phyloP scores from a whole-genome alignment of 352 stramenopile species.

The Globisporangium iwayamae region DNA sequence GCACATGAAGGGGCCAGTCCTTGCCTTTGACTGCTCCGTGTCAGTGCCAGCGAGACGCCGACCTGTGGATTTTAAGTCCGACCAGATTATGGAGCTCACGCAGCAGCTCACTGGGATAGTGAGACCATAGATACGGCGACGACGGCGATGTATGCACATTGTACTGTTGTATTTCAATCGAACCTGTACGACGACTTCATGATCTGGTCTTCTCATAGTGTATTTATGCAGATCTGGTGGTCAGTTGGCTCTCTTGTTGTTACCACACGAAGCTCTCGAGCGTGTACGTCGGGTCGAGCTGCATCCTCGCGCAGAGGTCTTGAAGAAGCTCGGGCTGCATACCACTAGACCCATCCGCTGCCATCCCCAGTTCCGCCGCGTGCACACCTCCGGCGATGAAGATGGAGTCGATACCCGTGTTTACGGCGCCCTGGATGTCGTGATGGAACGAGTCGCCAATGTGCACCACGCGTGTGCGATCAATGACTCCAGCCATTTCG shows the following conservation, averaged over 20 bases:
- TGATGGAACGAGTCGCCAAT: slow-evolving; percentile 70
- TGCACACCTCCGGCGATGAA: slow-evolving; percentile 64
- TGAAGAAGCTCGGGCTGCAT: slow-evolving; percentile 6
- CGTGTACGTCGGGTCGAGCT: slow-evolving; percentile 23
- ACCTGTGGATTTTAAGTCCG: slow-evolving; percentile 26
- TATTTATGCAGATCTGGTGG: background rate
- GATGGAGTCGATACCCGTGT: slow-evolving; percentile 47
- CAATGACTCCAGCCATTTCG: slow-evolving; percentile 23
- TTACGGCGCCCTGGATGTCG: slow-evolving; percentile 52
- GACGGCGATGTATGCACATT: background rate
- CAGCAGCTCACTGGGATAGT: slow-evolving; percentile 21
- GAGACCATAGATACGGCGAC: background rate
- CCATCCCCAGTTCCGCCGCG: slow-evolving; percentile 32
- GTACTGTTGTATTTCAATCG: background rate
- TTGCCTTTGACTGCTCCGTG: slow-evolving; percentile 32
- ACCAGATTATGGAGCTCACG: slow-evolving; percentile 25
- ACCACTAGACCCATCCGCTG: too few species aligned
- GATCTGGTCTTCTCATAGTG: background rate
- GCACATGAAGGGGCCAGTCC: slow-evolving; percentile 38
- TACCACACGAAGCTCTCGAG: slow-evolving; percentile 38
- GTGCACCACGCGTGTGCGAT: slow-evolving; percentile 43
- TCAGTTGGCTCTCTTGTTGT: slow-evolving; percentile 1
- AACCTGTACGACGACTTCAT: background rate
- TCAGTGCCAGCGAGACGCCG: slow-evolving; percentile 15
- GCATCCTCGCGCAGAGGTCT: slow-evolving; percentile 7